Conservation (phyloP, 2,329 filamentous ascomycete genomes). For the Coniella lustricola region DNA sequence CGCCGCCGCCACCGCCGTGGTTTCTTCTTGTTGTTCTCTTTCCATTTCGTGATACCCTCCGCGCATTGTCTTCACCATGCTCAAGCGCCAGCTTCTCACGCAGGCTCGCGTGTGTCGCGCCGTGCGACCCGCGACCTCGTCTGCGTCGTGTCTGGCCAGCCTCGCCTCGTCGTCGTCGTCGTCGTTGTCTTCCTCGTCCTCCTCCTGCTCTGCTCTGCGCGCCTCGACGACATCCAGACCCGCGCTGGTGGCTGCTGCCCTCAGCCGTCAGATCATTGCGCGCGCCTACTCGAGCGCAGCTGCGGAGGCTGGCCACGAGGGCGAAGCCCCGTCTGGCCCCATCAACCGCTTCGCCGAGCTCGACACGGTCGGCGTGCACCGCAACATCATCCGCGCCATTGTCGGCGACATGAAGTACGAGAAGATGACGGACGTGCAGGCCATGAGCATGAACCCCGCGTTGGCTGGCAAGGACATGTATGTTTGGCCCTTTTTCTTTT, state of each 20-base stretch:
- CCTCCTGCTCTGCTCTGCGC: conserved; percentile 5
- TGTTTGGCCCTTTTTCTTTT: conserved; percentile 27
- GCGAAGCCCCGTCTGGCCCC: conserved; percentile 19
- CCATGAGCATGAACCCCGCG: conserved; percentile 72
- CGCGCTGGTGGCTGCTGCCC: conserved; percentile 7
- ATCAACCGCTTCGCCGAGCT: conserved; percentile 40
- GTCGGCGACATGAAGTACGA: conserved; percentile 67
- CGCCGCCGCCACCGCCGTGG: not conserved
- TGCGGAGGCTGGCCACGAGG: conserved; percentile 9
- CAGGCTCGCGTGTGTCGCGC: conserved; percentile 14
- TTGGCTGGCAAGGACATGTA: conserved; percentile 78
- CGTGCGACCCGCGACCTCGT: conserved; percentile 11
- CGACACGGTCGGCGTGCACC: conserved; percentile 46
- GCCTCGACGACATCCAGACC: conserved; percentile 4
- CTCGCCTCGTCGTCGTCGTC: no score
- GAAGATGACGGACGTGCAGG: conserved; percentile 89
- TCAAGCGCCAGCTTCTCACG: conserved; percentile 16
- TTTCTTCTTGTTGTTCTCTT: not conserved
- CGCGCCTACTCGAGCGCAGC: conserved; percentile 18
- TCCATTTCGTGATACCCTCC: not conserved
- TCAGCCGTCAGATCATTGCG: conserved; percentile 9
- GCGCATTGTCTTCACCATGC: conserved; percentile 6
- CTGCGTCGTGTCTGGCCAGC: conserved; percentile 8
- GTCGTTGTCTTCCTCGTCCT: no score
- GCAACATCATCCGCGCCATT: conserved; percentile 60